Base-by-base conservation (phyloP, 2,329 filamentous ascomycete species). In the Claviceps paspali region DNA sequence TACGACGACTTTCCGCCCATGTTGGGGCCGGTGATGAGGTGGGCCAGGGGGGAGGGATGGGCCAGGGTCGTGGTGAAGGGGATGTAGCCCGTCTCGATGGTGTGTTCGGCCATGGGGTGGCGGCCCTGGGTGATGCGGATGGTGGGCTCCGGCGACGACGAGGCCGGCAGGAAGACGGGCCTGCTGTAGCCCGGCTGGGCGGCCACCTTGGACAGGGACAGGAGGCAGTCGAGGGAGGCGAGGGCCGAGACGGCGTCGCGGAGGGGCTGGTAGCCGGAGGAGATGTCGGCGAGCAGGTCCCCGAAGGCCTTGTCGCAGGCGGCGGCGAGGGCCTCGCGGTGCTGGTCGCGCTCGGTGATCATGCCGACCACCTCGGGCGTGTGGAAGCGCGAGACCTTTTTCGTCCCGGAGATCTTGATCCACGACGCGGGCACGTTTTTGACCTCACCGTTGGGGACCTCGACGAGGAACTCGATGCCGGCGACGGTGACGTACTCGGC, bases 1-100 rank as follows among this genome's bases (percentile, higher is more conserved):
- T 94, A 98, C 40, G 82, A 91, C n/a, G 85, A 94, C 55, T 98
- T 98, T 39, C 91, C 91, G 50, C 91, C 91, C 91, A 98, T 98
- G 62, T 98, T 98, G 22, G 91, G 91, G 0, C 91, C 91, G 0
- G 91, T 98, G 49, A 98, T 79, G 39, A 96, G 78, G 47, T 95
- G 73, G 2, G 85, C 84, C 5, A 82, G 70, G 0, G 76, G 72
- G 1, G 65, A 54, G 1, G 75, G 69, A 3, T 76, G 70, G n/a
- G 74, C 69, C 33, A 96, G 72, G 2, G 72, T 62, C 9, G 85
- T 81, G 49, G 81, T 75, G 59, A 98, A 98, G 33, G 91, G 88
- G 40, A 98, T 93, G 59, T 96, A 98, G 36, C 76, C 70, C 47
- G 82, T 76, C 4, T 88, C 70, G 5, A 96, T 71, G 9, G 88